These are phyloP conservation scores for Dactylellina cionopaga DNA, from an alignment of 2,329 filamentous ascomycete species.

Conservation along the genomic window DNA sequence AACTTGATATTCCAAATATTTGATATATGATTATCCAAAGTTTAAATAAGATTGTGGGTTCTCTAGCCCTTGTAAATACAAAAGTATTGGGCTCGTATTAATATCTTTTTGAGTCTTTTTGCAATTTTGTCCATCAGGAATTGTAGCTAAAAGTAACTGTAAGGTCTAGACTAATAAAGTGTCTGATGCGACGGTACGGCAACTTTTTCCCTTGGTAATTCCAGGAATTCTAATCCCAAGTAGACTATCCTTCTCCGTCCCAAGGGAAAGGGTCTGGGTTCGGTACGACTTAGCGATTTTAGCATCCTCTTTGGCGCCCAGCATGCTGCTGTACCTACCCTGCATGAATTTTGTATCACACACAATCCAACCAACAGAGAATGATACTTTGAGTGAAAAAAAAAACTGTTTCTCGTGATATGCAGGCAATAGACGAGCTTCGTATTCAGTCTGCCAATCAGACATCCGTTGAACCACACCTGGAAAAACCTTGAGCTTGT, in stretches of 20 bases:
- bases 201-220: conserved; percentile 1
- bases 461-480: conserved; percentile 26
- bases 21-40: no score
- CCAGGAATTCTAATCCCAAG: not conserved
- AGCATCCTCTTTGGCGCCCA: not conserved
- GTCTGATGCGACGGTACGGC: not conserved
- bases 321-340: not conserved
- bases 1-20: no score
- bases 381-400: not conserved
- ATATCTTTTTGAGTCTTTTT: no score
- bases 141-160: no score
- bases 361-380: conserved; percentile 7
- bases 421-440: not conserved
- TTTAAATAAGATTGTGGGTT: no score
- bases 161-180: conserved; percentile 1
- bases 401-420: not conserved
- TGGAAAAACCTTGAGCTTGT: not conserved
- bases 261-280: conserved; percentile 6
- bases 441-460: conserved; percentile 35
- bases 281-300: conserved; percentile 8
- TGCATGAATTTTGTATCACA: conserved; percentile 24
- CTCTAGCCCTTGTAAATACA: no score
- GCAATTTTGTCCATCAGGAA: no score
- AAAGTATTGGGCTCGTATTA: no score
- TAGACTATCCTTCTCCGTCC: not conserved